These are phyloP conservation scores for Aspergillus sp. DNA, from an alignment of 2,329 filamentous ascomycete species.

Conservation along the genomic window DNA sequence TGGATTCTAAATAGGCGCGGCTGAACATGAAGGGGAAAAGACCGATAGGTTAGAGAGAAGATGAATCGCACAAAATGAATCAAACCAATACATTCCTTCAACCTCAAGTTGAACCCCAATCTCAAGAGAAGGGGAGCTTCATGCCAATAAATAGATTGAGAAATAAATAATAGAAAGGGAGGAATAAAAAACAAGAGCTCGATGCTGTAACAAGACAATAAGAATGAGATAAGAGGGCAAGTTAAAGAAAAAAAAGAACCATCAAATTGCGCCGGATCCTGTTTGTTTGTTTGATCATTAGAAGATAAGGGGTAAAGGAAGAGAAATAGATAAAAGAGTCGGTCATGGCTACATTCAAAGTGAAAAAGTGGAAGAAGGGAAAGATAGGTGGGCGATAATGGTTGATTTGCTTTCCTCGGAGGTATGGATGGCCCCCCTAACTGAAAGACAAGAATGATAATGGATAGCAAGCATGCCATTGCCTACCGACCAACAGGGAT, in stretches of 20 bases:
- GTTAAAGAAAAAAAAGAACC: background rate
- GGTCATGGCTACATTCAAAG: slow-evolving; percentile 4
- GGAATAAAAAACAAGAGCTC: slow-evolving; percentile 1
- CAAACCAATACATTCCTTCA: too few relatives aligned
- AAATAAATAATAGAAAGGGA: too few relatives aligned
- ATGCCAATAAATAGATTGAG: too few relatives aligned
- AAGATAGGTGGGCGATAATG: too few relatives aligned
- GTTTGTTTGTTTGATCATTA: slow-evolving; percentile 15
- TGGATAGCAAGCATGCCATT: background rate
- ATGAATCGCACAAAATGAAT: too few relatives aligned
- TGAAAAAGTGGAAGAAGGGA: background rate
- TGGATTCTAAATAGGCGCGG: too few relatives aligned
- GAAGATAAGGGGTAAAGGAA: slow-evolving; percentile 9
- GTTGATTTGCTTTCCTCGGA: too few relatives aligned
- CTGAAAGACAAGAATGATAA: background rate
- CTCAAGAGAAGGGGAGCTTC: too few relatives aligned
- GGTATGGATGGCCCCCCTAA: too few relatives aligned
- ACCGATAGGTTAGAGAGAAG: too few relatives aligned
- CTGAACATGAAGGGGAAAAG: too few relatives aligned
- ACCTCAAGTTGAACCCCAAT: too few relatives aligned
- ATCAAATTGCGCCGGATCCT: slow-evolving; percentile 11
- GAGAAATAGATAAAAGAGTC: slow-evolving; percentile 1
- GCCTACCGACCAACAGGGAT: slow-evolving; percentile 28
- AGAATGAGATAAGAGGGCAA: background rate
- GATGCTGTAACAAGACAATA: slow-evolving; percentile 5